Percentiles rank a stretch among this genome's conserved stretches.
Conservation (phyloP, 768 basidiomycete species). For the Mycena belliarum region DNA sequence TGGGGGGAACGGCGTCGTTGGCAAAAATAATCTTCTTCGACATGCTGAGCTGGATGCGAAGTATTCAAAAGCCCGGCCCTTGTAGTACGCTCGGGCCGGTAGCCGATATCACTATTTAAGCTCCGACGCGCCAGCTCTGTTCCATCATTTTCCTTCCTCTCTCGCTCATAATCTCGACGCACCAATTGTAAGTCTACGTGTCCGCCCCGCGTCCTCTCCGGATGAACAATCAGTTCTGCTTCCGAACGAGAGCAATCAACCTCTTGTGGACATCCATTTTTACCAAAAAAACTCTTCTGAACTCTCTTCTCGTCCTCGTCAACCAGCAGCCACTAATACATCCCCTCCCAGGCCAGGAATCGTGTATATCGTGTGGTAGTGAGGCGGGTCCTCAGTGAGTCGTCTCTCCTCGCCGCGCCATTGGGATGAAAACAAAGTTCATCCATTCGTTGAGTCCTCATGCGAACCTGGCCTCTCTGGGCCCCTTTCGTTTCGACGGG, state of each 20-base stretch:
- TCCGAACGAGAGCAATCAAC: slow-evolving; percentile 20
- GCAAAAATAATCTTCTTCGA: slow-evolving; percentile 22
- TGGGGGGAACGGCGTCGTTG: slow-evolving; percentile 18
- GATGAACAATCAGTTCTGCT: slow-evolving; percentile 21
- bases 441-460: slow-evolving; percentile 18
- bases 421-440: slow-evolving; percentile 16
- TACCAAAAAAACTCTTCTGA: slow-evolving; percentile 11
- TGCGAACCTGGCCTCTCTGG: not conserved
- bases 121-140: no score
- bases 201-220: not conserved
- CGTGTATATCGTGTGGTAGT: not conserved
- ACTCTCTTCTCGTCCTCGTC: not conserved
- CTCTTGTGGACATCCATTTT: slow-evolving; percentile 19
- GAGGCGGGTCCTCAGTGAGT: not conserved
- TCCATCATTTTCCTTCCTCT: not conserved
- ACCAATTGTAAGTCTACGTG: not conserved
- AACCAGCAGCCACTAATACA: not conserved
- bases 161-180: not conserved
- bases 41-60: not conserved
- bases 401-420: not conserved
- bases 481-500: slow-evolving; percentile 3
- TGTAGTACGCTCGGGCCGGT: no score
- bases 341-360: not conserved
- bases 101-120: not conserved
- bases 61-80: no score